Percentiles rank a stretch among this genome's conserved stretches.
These are phyloP conservation scores for Coemansia sp. DNA, from an alignment of 192 early-diverging fungal genomes.

Conservation along the genomic window DNA sequence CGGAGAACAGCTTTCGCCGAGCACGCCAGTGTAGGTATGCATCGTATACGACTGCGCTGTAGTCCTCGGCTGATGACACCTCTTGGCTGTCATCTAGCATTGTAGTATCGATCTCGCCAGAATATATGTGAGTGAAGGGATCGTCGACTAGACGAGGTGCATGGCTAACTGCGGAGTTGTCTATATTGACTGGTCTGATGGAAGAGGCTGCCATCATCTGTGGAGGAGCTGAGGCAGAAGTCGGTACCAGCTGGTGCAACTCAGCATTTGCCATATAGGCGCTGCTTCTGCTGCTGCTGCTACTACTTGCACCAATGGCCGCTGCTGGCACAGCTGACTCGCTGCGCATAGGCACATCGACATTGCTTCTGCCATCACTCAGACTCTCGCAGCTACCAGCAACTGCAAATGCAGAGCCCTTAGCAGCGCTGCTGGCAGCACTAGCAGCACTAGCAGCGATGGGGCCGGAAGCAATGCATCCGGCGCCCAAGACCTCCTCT, in stretches of 20 bases:
- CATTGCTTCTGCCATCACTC: neutral
- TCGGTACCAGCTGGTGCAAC: neutral
- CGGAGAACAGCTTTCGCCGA: conserved; percentile 30
- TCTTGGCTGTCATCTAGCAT: conserved; percentile 21
- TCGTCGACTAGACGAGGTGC: neutral
- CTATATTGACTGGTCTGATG: neutral
- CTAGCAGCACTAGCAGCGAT: no score
- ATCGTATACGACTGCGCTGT: conserved; percentile 20
- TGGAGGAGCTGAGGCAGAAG: neutral
- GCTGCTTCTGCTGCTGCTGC: neutral
- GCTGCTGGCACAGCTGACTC: neutral
- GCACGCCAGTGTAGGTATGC: conserved; percentile 39
- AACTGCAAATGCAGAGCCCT: neutral
- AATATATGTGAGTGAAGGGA: neutral
- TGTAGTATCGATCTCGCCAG: neutral
- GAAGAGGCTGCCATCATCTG: neutral
- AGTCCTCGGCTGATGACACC: conserved; percentile 25
- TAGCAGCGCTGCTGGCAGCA: neutral
- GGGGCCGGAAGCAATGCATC: conserved; percentile 8
- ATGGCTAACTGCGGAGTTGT: neutral
- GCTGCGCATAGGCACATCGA: conserved; percentile 6
- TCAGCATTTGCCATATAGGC: neutral
- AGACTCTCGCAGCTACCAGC: neutral
- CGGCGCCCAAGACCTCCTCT: conserved; percentile 33
- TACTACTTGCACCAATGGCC: neutral